Conservation (phyloP, 805 yeast genomes). For the Alloascoidea africana region DNA sequence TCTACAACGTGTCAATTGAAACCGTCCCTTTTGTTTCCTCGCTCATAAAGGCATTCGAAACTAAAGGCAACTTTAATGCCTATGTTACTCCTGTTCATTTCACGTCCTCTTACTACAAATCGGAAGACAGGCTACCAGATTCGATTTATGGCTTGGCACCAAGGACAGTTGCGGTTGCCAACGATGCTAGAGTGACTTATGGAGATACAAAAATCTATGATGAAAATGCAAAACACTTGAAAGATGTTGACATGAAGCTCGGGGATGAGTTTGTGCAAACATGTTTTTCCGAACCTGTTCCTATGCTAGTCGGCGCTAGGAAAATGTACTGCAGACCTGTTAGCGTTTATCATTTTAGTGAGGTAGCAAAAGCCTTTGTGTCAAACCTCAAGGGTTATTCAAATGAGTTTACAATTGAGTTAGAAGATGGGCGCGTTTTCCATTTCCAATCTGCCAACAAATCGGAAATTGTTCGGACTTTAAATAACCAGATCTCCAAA, state of each 20-base stretch:
- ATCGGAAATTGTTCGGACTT: conserved; percentile 32
- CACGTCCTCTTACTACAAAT: conserved; percentile 29
- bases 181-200: conserved; percentile 31
- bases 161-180: conserved; percentile 24
- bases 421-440: conserved; percentile 23
- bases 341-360: conserved; percentile 25
- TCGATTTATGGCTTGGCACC: conserved; percentile 26
- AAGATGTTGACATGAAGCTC: conserved; percentile 47
- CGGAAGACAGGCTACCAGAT: conserved; percentile 22
- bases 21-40: conserved; percentile 14
- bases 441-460: conserved; percentile 39
- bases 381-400: conserved; percentile 30
- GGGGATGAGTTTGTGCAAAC: conserved; percentile 57
- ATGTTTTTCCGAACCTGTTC: conserved; percentile 14
- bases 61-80: conserved; percentile 30
- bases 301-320: neutral
- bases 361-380: conserved; percentile 24
- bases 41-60: conserved; percentile 9
- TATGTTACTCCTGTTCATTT: conserved; percentile 21
- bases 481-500: conserved; percentile 39
- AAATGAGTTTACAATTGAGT: conserved; percentile 31
- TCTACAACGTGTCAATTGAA: conserved; percentile 23
- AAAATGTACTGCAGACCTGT: neutral
- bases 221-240: conserved; percentile 25
- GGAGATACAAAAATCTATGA: conserved; percentile 34